phyloP scores from a whole-genome alignment of 495 filamentous ascomycete genomes.

The Niebla homalea region DNA sequence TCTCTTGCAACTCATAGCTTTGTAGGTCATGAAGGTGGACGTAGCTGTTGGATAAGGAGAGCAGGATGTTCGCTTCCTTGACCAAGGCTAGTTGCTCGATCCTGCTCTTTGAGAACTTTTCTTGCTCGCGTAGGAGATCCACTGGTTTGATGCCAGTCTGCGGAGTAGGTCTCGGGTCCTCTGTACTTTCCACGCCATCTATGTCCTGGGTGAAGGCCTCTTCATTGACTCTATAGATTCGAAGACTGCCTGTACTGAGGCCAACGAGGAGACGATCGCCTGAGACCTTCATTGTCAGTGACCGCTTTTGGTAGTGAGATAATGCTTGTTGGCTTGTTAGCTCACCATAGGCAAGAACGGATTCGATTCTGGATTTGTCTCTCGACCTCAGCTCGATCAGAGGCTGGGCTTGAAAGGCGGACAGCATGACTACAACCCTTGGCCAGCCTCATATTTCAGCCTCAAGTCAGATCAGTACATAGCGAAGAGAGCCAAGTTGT shows the following conservation, averaged over 20 bases:
- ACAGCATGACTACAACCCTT: constrained; percentile 54
- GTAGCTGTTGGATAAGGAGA: constrained; percentile 78
- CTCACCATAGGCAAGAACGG: constrained; percentile 75
- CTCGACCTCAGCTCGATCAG: constrained; percentile 90
- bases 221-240: constrained; percentile 85
- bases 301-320: constrained; percentile 7
- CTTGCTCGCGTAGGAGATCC: constrained; percentile 75
- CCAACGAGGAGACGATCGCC: constrained; percentile 85
- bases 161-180: constrained; percentile 16
- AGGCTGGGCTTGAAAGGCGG: constrained; percentile 90
- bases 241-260: constrained; percentile 74
- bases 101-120: constrained; percentile 80
- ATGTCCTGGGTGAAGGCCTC: constrained; percentile 14
- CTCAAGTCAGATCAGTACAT: too few relatives aligned
- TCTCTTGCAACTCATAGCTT: constrained; percentile 66
- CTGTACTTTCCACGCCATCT: constrained; percentile 12
- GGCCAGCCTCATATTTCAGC: too few relatives aligned
- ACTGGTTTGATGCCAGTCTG: constrained; percentile 45
- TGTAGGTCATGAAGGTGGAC: constrained; percentile 82
- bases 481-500: too few relatives aligned
- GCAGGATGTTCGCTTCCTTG: constrained; percentile 81
- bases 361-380: constrained; percentile 93
- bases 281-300: constrained; percentile 17
- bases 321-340: too few relatives aligned
- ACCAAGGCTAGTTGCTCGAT: constrained; percentile 90